A percentile compares a stretch with the other conserved stretches of the same genome.
phyloP scores from a whole-genome alignment of 257 asterid species.

The Fraxinus cuspidata region DNA sequence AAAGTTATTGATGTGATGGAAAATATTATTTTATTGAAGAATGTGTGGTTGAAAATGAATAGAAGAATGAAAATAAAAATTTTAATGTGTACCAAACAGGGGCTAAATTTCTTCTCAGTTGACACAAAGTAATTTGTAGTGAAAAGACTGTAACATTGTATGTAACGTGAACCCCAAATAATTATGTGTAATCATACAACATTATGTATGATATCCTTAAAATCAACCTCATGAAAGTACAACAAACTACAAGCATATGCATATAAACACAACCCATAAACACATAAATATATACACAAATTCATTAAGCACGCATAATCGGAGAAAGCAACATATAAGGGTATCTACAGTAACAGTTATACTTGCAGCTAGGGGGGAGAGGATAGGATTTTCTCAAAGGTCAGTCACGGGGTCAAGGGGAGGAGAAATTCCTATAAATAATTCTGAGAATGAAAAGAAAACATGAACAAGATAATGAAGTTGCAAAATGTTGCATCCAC shows the following conservation, averaged over 20 bases:
- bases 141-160: not conserved
- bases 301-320: not conserved
- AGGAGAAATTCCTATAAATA: constrained; percentile 7
- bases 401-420: not conserved
- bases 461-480: constrained; percentile 4
- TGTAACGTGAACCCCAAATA: not conserved
- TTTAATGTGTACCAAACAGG: too few relatives aligned
- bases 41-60: too few relatives aligned
- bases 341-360: not conserved
- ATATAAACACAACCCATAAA: not conserved
- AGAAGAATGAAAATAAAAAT: too few relatives aligned
- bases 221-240: not conserved
- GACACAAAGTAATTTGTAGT: constrained; percentile 10
- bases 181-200: constrained; percentile 14
- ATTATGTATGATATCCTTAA: not conserved
- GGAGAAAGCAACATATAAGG: constrained; percentile 8
- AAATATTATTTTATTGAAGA: too few relatives aligned
- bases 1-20: too few relatives aligned
- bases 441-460: not conserved
- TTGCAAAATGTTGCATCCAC: constrained; percentile 12
- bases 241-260: not conserved
- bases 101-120: not conserved
- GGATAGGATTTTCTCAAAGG: not conserved
- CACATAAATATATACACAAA: not conserved
- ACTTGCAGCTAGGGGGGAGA: not conserved